These are phyloP conservation scores for Leucocoprinus leucothites DNA, from an alignment of 768 basidiomycete genomes.

Conservation along the genomic window DNA sequence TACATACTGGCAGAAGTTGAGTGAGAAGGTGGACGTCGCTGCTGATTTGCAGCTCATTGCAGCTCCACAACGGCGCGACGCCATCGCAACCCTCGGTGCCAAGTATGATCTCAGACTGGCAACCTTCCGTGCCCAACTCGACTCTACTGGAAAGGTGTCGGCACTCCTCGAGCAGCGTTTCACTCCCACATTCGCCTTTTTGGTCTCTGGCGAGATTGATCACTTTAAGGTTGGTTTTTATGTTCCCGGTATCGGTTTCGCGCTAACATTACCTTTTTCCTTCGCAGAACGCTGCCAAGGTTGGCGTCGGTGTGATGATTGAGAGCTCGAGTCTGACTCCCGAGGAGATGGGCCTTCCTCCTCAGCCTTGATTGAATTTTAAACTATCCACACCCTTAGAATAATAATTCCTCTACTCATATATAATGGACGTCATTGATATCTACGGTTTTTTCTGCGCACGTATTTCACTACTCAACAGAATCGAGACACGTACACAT, in stretches of 20 bases:
- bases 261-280: constrained; percentile 7
- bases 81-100: constrained; percentile 89
- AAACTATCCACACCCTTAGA: constrained; percentile 23
- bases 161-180: constrained; percentile 95
- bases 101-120: constrained; percentile 96
- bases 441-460: not conserved
- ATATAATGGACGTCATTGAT: constrained; percentile 15
- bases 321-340: constrained; percentile 80
- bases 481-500: not conserved
- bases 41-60: constrained; percentile 87
- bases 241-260: not conserved
- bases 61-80: constrained; percentile 79
- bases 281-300: constrained; percentile 82
- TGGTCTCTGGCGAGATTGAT: constrained; percentile 96
- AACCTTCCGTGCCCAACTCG: constrained; percentile 92
- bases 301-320: constrained; percentile 97
- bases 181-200: constrained; percentile 91
- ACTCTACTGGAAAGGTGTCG: constrained; percentile 93
- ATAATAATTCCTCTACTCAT: constrained; percentile 21
- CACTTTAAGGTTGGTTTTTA: constrained; percentile 81
- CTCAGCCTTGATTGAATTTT: constrained; percentile 38
- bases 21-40: constrained; percentile 96
- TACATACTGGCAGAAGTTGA: constrained; percentile 95
- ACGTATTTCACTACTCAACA: not conserved
- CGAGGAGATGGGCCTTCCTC: constrained; percentile 76